Evolutionary conservation across 129 eudicot species (phyloP).

Genomic region (Helichrysum umbraculigerum): DNA sequence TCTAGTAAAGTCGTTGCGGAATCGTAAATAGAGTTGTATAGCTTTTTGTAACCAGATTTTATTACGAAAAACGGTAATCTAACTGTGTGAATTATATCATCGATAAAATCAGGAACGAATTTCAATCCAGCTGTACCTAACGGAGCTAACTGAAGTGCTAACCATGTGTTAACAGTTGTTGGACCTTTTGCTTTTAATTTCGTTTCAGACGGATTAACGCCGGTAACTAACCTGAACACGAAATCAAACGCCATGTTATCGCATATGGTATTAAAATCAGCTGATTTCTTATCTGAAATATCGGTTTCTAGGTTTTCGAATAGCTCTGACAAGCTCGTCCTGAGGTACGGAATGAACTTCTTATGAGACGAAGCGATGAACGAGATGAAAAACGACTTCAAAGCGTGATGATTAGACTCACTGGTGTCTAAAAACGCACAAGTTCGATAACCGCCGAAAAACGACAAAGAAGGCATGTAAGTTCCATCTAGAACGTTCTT

Average conservation of each 20-base stretch:
- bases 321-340: constrained; percentile 25
- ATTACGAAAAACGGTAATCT: constrained; percentile 42
- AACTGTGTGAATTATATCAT: constrained; percentile 53
- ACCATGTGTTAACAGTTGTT: constrained; percentile 34
- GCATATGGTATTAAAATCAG: constrained; percentile 34
- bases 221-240: constrained; percentile 49
- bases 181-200: constrained; percentile 45
- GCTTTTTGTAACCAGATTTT: constrained; percentile 49
- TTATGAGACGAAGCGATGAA: constrained; percentile 36
- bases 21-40: constrained; percentile 41
- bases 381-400: constrained; percentile 43
- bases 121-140: constrained; percentile 44
- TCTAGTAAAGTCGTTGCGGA: constrained; percentile 35
- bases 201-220: constrained; percentile 40
- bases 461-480: constrained; percentile 53
- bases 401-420: constrained; percentile 43
- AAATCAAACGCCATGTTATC: constrained; percentile 63
- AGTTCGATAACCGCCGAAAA: constrained; percentile 60
- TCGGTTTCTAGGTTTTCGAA: constrained; percentile 47
- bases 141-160: constrained; percentile 53
- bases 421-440: constrained; percentile 63
- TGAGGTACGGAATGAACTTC: constrained; percentile 48
- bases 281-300: constrained; percentile 35
- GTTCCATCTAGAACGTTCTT: constrained; percentile 59
- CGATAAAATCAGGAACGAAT: constrained; percentile 44